Evolutionary conservation across 2,329 filamentous ascomycete genomes (phyloP).

Genomic region (Ilyonectria robusta): DNA sequence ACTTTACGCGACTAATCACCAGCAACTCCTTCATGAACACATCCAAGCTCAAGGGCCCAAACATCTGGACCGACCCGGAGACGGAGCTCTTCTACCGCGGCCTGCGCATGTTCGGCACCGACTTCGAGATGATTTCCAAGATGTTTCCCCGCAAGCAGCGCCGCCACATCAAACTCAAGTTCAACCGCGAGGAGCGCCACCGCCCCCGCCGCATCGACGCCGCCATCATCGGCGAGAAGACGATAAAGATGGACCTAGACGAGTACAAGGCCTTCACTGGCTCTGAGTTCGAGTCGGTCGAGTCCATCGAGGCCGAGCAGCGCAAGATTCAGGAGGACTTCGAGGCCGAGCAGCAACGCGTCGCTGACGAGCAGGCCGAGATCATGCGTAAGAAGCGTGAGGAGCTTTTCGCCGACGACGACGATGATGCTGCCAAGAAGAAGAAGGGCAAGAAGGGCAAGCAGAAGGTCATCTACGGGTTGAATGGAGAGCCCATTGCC

Average conservation of each 20-base stretch:
- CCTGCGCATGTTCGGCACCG: slow-evolving; percentile 83
- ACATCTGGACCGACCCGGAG: slow-evolving; percentile 78
- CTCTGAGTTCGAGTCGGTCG: slow-evolving; percentile 68
- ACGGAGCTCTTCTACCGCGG: slow-evolving; percentile 84
- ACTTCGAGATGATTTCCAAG: slow-evolving; percentile 84
- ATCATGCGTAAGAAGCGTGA: slow-evolving; percentile 63
- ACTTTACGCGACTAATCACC: slow-evolving; percentile 81
- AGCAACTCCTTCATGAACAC: slow-evolving; percentile 75
- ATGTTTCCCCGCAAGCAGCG: slow-evolving; percentile 82
- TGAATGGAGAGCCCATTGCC: slow-evolving; percentile 55
- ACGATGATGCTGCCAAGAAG: slow-evolving; percentile 49
- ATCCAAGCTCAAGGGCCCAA: slow-evolving; percentile 73
- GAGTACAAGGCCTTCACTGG: slow-evolving; percentile 71
- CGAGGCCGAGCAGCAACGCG: slow-evolving; percentile 59
- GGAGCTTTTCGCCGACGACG: slow-evolving; percentile 62
- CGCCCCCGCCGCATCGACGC: slow-evolving; percentile 75
- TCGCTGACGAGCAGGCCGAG: slow-evolving; percentile 63
- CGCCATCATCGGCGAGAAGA: slow-evolving; percentile 73
- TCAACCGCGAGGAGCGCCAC: slow-evolving; percentile 82
- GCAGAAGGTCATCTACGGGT: slow-evolving; percentile 53
- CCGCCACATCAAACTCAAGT: slow-evolving; percentile 85
- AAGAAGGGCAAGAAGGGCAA: slow-evolving; percentile 54
- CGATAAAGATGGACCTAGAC: slow-evolving; percentile 70
- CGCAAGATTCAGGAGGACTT: slow-evolving; percentile 61
- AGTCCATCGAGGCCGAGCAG: slow-evolving; percentile 70